Percentiles rank a stretch among this genome's conserved stretches.
phyloP scores from a whole-genome alignment of 495 filamentous ascomycete species.

The Penicillium cinerascens region DNA sequence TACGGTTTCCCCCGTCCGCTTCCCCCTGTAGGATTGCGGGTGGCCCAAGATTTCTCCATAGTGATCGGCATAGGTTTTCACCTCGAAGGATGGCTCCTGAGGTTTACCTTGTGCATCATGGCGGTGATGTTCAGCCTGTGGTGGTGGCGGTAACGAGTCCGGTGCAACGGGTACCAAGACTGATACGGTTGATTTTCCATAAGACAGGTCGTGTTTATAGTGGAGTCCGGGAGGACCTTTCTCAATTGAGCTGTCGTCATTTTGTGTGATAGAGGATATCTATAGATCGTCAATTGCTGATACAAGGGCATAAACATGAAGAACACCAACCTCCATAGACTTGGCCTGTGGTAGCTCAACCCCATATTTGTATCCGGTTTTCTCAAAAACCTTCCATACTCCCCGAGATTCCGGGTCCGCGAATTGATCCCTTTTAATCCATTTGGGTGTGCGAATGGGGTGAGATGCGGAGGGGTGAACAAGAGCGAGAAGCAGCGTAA shows the following conservation, averaged over 20 bases:
- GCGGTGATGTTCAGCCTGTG: neutral
- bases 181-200: constrained; percentile 5
- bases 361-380: neutral
- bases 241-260: neutral
- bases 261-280: neutral
- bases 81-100: neutral
- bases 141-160: neutral
- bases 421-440: constrained; percentile 4
- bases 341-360: neutral
- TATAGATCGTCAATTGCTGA: neutral
- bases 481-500: constrained; percentile 9
- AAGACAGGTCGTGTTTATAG: neutral
- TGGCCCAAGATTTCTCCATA: constrained; percentile 15
- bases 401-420: neutral
- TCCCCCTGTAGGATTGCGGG: neutral
- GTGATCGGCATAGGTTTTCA: neutral
- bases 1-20: neutral
- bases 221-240: neutral
- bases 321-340: constrained; percentile 7
- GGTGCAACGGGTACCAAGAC: constrained; percentile 9
- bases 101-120: neutral
- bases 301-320: neutral
- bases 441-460: constrained; percentile 14
- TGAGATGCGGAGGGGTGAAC: constrained; percentile 10
- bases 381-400: constrained; percentile 10